phyloP scores from a whole-genome alignment of 768 basidiomycete genomes.

The Rhodosporidiobolus sp. region DNA sequence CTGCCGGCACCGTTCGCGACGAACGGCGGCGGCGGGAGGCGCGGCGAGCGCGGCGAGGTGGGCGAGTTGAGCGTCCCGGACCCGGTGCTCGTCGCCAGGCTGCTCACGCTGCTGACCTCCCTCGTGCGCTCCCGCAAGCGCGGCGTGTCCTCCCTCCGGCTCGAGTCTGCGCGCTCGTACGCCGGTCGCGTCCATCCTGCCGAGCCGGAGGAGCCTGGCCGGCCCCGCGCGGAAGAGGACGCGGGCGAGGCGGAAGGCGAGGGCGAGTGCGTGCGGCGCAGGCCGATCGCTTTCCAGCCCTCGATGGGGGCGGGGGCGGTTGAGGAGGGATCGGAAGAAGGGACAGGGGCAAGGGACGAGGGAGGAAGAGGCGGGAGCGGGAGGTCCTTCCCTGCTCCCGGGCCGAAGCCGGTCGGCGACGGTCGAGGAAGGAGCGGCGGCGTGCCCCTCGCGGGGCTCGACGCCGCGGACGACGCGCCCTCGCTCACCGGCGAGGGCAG shows the following conservation, averaged over 20 bases:
- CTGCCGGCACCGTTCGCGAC: background rate
- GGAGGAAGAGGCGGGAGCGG: too few species aligned
- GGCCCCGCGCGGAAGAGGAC: too few species aligned
- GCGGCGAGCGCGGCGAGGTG: background rate
- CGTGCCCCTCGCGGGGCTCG: background rate
- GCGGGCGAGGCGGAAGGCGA: too few species aligned
- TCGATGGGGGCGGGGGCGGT: too few species aligned
- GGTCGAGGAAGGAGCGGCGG: background rate
- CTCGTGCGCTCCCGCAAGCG: background rate
- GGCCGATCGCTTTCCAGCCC: too few species aligned
- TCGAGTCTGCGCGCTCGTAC: conserved; percentile 1
- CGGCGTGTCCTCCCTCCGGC: background rate
- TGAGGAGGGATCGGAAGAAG: too few species aligned
- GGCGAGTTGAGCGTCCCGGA: background rate
- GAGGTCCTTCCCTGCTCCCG: background rate
- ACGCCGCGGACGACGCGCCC: background rate
- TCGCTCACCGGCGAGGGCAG: conserved; percentile 10
- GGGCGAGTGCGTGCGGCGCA: too few species aligned
- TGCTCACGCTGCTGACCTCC: background rate
- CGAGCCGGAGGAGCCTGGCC: too few species aligned
- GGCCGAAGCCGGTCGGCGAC: background rate
- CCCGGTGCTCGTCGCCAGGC: background rate
- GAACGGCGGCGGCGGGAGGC: background rate
- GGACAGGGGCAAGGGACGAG: too few species aligned
- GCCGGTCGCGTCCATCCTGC: background rate